Base-by-base conservation (phyloP, 306 rosid species). In the Spatholobus suberectus region DNA sequence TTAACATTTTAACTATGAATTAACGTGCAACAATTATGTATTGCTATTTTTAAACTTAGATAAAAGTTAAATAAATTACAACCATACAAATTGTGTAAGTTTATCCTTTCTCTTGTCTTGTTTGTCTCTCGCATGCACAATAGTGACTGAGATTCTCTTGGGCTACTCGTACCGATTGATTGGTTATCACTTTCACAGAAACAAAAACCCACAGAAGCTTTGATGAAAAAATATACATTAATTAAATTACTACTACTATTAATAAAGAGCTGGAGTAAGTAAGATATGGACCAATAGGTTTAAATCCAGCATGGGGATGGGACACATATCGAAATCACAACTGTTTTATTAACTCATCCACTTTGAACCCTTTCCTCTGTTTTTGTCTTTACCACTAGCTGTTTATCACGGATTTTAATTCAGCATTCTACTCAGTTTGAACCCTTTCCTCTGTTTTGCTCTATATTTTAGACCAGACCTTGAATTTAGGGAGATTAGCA, bases 81-180 rank as follows among this genome's bases (percentile, higher is more conserved):
- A 52, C 8, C 27, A 54, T 8, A 52, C 7, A 59, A 12, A 24
- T 59, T 24, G 67, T 13, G 27, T 13, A 59, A 29, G 35, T 23
- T 12, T 80, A 57, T 43, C 47, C 38, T 43, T 79, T 68, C 15
- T 52, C 15, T 21, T 68, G 61, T 80, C 80, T 61, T 46, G 66
- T 59, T 72, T 61, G n/a, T 46, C 15, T 46, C 9, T 44, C 55
- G 47, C 79, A 37, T 81, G 79, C 79, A 73, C 32, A 58, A 35
- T 18, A 35, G 63, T 23, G 17, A 63, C 46, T 81, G 54, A 78
- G 90, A 88, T 90, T 88, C 91, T 84, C 89, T 83, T 74, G 83
- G 79, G 61, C 46, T 67, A 81, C 81, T 75, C 85, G 77, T 26
- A 11, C 13, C 5, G 24, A 51, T 75, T 54, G 49, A 54, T 77